Conservation (phyloP, 345 rosid genomes). For the Firmiana major region DNA sequence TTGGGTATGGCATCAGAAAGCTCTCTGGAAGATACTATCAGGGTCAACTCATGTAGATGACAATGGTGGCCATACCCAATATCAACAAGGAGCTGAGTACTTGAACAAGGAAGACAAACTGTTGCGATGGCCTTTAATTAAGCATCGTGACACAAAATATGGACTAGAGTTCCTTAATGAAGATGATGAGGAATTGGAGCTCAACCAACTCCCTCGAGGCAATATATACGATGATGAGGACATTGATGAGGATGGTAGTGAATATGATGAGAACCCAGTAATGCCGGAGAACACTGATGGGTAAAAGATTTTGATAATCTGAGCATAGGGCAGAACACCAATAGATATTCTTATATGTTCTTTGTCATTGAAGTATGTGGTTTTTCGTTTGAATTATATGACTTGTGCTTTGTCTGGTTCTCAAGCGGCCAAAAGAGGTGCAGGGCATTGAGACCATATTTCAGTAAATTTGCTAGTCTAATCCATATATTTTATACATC, state of each 20-base stretch:
- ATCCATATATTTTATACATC: neutral
- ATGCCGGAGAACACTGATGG: neutral
- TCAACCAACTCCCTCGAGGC: slow-evolving; percentile 19
- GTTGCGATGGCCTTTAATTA: slow-evolving; percentile 86
- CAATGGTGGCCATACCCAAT: slow-evolving; percentile 92
- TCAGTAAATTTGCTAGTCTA: neutral
- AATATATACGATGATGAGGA: slow-evolving; percentile 23
- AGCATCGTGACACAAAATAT: slow-evolving; percentile 53
- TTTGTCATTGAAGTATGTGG: neutral
- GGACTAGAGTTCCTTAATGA: slow-evolving; percentile 28
- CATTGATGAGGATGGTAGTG: neutral
- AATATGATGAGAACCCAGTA: neutral
- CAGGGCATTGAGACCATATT: neutral
- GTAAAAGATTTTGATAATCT: neutral
- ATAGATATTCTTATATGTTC: neutral
- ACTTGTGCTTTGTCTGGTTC: neutral
- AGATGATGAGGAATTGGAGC: slow-evolving; percentile 27
- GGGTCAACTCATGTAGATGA: slow-evolving; percentile 83
- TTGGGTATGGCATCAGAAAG: slow-evolving; percentile 87
- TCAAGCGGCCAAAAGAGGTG: neutral
- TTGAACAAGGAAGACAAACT: slow-evolving; percentile 91
- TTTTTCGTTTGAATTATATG: neutral
- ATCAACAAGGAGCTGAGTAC: slow-evolving; percentile 88
- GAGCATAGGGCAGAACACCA: neutral
- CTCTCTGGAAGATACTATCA: slow-evolving; percentile 70